phyloP scores from a whole-genome alignment of 2,329 filamentous ascomycete genomes.

The Arachnopeziza araneosa region DNA sequence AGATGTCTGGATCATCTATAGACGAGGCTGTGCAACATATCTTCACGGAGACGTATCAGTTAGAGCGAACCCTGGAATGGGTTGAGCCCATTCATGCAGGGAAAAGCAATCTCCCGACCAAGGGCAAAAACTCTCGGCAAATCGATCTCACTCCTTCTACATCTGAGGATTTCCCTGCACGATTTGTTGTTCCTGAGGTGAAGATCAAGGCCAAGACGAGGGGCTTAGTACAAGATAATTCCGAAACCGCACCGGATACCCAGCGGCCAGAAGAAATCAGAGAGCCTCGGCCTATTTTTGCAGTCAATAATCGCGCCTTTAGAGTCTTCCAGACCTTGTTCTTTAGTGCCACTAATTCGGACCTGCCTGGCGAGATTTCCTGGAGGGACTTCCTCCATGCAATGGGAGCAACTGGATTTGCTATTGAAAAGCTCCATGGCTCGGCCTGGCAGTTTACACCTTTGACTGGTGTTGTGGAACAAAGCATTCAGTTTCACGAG shows the following conservation, averaged over 20 bases:
- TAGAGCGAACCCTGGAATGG: conserved; percentile 47
- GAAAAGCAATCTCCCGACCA: too few species aligned
- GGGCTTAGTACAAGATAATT: conserved; percentile 6
- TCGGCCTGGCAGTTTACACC: conserved; percentile 56
- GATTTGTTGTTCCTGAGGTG: conserved; percentile 3
- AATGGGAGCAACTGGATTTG: conserved; percentile 45
- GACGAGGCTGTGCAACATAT: conserved; percentile 7
- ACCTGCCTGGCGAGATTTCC: conserved; percentile 41
- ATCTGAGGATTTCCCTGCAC: not conserved
- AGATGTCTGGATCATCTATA: conserved; percentile 12
- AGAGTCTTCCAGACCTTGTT: conserved; percentile 42
- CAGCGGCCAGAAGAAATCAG: conserved; percentile 5
- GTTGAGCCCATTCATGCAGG: conserved; percentile 30
- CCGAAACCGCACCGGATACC: not conserved
- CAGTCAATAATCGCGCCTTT: conserved; percentile 32
- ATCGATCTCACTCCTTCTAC: too few species aligned
- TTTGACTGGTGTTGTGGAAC: conserved; percentile 31
- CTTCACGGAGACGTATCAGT: conserved; percentile 30
- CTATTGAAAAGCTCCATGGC: conserved; percentile 51
- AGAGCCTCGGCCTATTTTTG: conserved; percentile 30
- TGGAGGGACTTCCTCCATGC: conserved; percentile 51
- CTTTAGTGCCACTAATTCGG: conserved; percentile 29
- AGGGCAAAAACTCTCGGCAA: too few species aligned
- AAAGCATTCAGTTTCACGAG: conserved; percentile 55
- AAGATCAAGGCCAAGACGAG: conserved; percentile 28